Evolutionary conservation across 768 basidiomycete species (phyloP).

Genomic region (Lentinula edodes): DNA sequence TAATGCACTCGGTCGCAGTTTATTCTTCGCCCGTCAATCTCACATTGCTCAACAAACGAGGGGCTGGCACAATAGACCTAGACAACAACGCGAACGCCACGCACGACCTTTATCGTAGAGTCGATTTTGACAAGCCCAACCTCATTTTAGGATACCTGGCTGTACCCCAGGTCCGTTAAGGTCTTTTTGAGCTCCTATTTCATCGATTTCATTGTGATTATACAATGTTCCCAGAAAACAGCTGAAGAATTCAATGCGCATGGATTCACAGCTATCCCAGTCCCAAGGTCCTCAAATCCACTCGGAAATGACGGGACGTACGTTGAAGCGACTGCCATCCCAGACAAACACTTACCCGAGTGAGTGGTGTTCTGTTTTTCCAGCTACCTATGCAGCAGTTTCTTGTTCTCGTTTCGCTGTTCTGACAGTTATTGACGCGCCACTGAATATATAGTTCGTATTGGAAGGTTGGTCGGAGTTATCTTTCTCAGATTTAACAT

Average conservation of each 20-base stretch:
- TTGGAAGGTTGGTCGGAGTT: neutral
- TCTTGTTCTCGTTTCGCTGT: neutral
- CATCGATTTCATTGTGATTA: neutral
- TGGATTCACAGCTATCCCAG: neutral
- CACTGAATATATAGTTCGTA: neutral
- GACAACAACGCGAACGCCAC: neutral
- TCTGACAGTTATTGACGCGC: neutral
- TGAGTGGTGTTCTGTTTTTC: neutral
- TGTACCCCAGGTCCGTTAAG: neutral
- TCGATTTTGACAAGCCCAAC: neutral
- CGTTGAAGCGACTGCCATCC: neutral
- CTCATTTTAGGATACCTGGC: neutral
- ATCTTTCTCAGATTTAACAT: neutral
- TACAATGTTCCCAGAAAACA: neutral
- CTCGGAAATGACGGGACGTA: neutral
- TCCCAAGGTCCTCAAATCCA: neutral
- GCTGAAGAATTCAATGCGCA: neutral
- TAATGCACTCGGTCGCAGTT: neutral
- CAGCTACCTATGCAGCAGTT: too few species aligned
- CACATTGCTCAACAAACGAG: neutral
- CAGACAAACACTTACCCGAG: neutral
- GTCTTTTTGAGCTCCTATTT: neutral
- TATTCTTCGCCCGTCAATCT: neutral
- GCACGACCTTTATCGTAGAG: neutral
- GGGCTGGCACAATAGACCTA: neutral